These are phyloP conservation scores for Chrysoporthe deuterocubensis DNA, from an alignment of 2,329 filamentous ascomycete species.

Conservation along the genomic window DNA sequence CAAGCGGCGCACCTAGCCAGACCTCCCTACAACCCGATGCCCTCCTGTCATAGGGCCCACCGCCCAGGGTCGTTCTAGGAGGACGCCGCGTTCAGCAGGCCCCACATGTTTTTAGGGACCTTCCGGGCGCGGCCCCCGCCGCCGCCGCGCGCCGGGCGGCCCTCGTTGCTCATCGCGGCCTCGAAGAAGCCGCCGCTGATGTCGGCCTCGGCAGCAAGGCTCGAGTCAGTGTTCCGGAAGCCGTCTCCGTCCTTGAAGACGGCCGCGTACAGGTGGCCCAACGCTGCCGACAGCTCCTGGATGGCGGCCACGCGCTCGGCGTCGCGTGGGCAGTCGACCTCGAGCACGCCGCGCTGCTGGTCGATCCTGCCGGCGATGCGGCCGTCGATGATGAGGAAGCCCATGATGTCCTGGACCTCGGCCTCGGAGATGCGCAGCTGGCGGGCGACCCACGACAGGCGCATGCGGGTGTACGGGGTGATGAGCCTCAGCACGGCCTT, in stretches of 20 bases:
- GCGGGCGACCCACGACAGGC: conserved; percentile 82
- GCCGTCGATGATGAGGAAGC: conserved; percentile 89
- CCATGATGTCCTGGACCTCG: conserved; percentile 95
- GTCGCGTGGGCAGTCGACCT: conserved; percentile 77
- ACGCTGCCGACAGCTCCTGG: conserved; percentile 70
- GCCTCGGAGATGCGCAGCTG: conserved; percentile 82
- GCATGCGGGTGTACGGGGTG: conserved; percentile 92
- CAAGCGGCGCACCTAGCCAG: too few species aligned
- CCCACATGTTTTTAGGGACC: conserved; percentile 16
- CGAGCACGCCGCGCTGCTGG: conserved; percentile 81
- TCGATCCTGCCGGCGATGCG: conserved; percentile 88
- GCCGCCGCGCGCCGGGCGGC: not conserved
- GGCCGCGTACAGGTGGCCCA: conserved; percentile 70
- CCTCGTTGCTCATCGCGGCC: not conserved
- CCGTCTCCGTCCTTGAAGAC: conserved; percentile 81
- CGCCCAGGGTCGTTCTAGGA: not conserved
- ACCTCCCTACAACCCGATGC: too few species aligned
- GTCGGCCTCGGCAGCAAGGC: conserved; percentile 28
- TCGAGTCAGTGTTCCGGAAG: conserved; percentile 47
- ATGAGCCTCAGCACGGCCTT: conserved; percentile 94
- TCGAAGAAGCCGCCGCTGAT: conserved; percentile 22
- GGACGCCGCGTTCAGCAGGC: conserved; percentile 1
- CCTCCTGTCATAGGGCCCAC: not conserved
- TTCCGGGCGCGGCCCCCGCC: conserved; percentile 4
- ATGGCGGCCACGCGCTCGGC: conserved; percentile 75